A percentile compares a stretch with the other conserved stretches of the same genome.
phyloP scores from a whole-genome alignment of 768 basidiomycete species.

The Chalciporus chontae region DNA sequence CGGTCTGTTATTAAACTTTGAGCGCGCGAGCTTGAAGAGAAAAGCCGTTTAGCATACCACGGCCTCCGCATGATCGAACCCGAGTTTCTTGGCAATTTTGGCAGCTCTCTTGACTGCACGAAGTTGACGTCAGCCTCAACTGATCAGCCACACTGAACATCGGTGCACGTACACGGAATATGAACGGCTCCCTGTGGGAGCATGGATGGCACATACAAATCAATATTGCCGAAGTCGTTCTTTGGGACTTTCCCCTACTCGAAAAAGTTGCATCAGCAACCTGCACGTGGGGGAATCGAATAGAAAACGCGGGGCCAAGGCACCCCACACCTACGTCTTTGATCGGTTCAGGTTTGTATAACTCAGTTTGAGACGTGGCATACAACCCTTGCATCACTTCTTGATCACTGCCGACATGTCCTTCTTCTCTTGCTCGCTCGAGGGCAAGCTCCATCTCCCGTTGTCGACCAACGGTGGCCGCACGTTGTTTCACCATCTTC shows the following conservation, averaged over 20 bases:
- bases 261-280: slow-evolving; percentile 13
- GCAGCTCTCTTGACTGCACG: slow-evolving; percentile 74
- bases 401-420: slow-evolving; percentile 39
- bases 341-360: slow-evolving; percentile 76
- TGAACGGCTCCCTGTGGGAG: slow-evolving; percentile 83
- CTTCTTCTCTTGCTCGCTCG: slow-evolving; percentile 36
- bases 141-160: slow-evolving; percentile 6
- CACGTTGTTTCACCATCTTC: slow-evolving; percentile 85
- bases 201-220: slow-evolving; percentile 94
- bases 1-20: slow-evolving; percentile 52
- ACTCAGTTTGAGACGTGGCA: slow-evolving; percentile 77
- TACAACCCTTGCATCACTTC: slow-evolving; percentile 87
- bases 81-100: slow-evolving; percentile 84
- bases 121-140: slow-evolving; percentile 11
- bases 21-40: slow-evolving; percentile 5
- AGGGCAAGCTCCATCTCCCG: slow-evolving; percentile 66
- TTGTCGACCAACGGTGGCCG: slow-evolving; percentile 73
- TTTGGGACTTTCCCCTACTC: slow-evolving; percentile 86
- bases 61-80: slow-evolving; percentile 90
- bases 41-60: slow-evolving; percentile 60
- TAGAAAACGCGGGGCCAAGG: slow-evolving; percentile 3
- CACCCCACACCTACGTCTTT: slow-evolving; percentile 79
- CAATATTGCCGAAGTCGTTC: slow-evolving; percentile 96
- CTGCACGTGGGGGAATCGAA: neutral
- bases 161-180: slow-evolving; percentile 72